A percentile compares a stretch with the other conserved stretches of the same genome.
These are phyloP conservation scores for Ceratocystis huliohia DNA, from an alignment of 2,329 filamentous ascomycete genomes.

Conservation along the genomic window DNA sequence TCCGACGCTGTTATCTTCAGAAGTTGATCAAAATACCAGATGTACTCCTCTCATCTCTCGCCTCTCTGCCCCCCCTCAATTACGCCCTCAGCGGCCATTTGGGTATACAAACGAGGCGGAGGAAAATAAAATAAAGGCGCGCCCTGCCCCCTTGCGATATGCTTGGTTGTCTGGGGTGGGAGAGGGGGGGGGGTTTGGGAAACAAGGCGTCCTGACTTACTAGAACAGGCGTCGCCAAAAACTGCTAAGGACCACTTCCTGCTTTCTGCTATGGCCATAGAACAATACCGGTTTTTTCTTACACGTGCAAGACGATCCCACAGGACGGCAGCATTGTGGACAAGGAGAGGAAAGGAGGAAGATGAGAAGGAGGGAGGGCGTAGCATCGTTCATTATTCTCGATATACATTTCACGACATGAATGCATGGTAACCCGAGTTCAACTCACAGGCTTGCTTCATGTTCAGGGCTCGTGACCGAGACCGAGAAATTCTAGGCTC, in stretches of 20 bases:
- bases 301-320: background rate
- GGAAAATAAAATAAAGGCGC: background rate
- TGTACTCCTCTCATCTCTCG: too few relatives aligned
- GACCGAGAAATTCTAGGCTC: background rate
- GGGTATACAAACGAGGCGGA: background rate
- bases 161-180: too few relatives aligned
- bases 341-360: background rate
- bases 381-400: background rate
- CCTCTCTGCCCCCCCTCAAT: background rate
- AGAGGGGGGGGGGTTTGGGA: too few relatives aligned
- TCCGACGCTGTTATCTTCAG: background rate
- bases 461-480: background rate
- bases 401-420: background rate
- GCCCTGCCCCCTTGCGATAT: too few relatives aligned
- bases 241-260: background rate
- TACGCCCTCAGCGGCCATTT: background rate
- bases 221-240: background rate
- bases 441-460: background rate
- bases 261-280: background rate
- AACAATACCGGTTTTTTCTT: background rate
- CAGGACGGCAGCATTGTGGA: background rate
- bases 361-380: background rate
- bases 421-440: background rate
- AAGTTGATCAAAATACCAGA: background rate
- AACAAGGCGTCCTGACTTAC: background rate